Base-by-base conservation (phyloP, 306 rosid species). In the Morella rubra region DNA sequence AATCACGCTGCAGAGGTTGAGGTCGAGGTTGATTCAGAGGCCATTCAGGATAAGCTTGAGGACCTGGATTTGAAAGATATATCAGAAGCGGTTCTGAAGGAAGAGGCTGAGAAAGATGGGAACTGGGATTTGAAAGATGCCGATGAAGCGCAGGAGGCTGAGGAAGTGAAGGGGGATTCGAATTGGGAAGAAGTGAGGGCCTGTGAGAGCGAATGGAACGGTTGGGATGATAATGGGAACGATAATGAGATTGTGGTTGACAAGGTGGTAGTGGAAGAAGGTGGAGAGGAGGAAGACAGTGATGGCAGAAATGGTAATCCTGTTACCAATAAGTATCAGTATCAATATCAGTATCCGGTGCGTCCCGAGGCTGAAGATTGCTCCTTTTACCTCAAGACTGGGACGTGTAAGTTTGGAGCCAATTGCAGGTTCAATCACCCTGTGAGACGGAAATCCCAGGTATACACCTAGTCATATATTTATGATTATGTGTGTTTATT, bases 341-440 rank as follows among this genome's bases (percentile, higher is more conserved):
- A 41, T 52, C 56, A 52, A 19, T 81, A 77, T 12, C 91, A 86
- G 67, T 87, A 83, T 45, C 99, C 99, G 1, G 83, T 91, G 83
- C 85, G 99, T 80, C 97, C 97, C 2, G 99, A 92, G 40, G 99
- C 99, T 50, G 96, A 88, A 80, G 99, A 92, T 79, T 96, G 99
- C 75, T 62, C 96, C 6, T 96, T 77, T 78, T 96, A 91, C 77
- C 86, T 96, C 42, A 96, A 86, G 84, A 96, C 97, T 47, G 93
- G 99, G 73, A 76, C 65, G 79, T 96, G 99, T 80, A 96, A 96
- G 81, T 96, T 92, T 69, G 97, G 97, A 74, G 82, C 86, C 77
- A 82, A 88, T 73, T 92, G 99, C 96, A 96, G 84, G 81, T 96
- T 92, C 73, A 96, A 96, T 76, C 99, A 96, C 72, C 99, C 98